These are phyloP conservation scores for Coriolopsis trogii DNA, from an alignment of 1,284 basidiomycete genomes.

Conservation along the genomic window DNA sequence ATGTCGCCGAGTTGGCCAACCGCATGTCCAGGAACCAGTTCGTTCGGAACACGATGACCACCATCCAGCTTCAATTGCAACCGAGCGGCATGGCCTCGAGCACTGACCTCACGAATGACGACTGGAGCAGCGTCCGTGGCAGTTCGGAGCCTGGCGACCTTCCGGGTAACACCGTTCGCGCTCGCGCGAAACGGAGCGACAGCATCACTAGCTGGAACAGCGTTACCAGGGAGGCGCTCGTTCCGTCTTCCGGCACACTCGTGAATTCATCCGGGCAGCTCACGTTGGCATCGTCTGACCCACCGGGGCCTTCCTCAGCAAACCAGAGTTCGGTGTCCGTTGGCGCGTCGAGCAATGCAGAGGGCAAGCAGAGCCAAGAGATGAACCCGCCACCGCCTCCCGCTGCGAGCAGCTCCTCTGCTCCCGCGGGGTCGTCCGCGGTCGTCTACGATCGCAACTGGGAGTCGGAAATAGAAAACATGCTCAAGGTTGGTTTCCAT, in stretches of 20 bases:
- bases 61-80: slow-evolving; percentile 78
- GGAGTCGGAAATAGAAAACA: slow-evolving; percentile 83
- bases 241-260: slow-evolving; percentile 34
- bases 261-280: slow-evolving; percentile 35
- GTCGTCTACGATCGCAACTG: slow-evolving; percentile 66
- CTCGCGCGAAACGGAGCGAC: slow-evolving; percentile 73
- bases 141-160: slow-evolving; percentile 49
- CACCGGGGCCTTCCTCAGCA: slow-evolving; percentile 27
- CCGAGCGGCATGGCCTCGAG: slow-evolving; percentile 54
- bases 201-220: slow-evolving; percentile 86
- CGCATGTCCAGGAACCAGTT: slow-evolving; percentile 97
- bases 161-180: slow-evolving; percentile 45
- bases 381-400: slow-evolving; percentile 12
- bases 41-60: slow-evolving; percentile 87
- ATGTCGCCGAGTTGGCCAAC: slow-evolving; percentile 87
- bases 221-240: slow-evolving; percentile 46
- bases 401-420: slow-evolving; percentile 25
- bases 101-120: slow-evolving; percentile 70
- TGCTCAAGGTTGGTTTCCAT: slow-evolving; percentile 71
- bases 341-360: slow-evolving; percentile 21
- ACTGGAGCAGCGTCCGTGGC: slow-evolving; percentile 59
- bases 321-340: slow-evolving; percentile 53
- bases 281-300: slow-evolving; percentile 30
- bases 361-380: slow-evolving; percentile 25
- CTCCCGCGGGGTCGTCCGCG: slow-evolving; percentile 33